phyloP scores from a whole-genome alignment of 306 rosid genomes.

The Arachis stenosperma region DNA sequence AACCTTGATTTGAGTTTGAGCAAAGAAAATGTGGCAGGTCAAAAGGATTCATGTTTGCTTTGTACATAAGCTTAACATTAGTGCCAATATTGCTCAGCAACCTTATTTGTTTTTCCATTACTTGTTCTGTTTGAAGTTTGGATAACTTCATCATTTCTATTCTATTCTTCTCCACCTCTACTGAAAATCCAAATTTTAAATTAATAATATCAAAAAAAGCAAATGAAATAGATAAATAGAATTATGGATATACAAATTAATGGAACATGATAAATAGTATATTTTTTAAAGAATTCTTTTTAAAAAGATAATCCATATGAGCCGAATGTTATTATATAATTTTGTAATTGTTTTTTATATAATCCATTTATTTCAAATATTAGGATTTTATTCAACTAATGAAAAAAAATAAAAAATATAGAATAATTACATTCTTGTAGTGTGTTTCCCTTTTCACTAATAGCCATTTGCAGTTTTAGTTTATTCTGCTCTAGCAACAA shows the following conservation, averaged over 20 bases:
- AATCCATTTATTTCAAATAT: too few species aligned
- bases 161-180: constrained; percentile 43
- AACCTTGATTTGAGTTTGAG: too few species aligned
- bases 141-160: constrained; percentile 43
- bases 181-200: constrained; percentile 27
- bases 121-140: constrained; percentile 20
- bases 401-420: neutral
- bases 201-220: neutral
- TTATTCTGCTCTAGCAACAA: constrained; percentile 46
- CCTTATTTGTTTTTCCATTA: neutral
- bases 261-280: too few species aligned
- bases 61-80: neutral
- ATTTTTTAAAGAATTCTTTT: too few species aligned
- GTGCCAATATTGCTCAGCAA: neutral
- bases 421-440: constrained; percentile 46
- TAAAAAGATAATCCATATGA: too few species aligned
- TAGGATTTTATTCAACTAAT: too few species aligned
- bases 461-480: constrained; percentile 41
- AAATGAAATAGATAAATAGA: too few species aligned
- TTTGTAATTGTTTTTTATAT: too few species aligned
- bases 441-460: constrained; percentile 5
- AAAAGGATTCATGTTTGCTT: too few species aligned
- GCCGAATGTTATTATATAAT: too few species aligned
- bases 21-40: too few species aligned
- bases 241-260: too few species aligned